Conservation (phyloP, 176 grass and related monocot genomes). For the Panicum miliaceum region DNA sequence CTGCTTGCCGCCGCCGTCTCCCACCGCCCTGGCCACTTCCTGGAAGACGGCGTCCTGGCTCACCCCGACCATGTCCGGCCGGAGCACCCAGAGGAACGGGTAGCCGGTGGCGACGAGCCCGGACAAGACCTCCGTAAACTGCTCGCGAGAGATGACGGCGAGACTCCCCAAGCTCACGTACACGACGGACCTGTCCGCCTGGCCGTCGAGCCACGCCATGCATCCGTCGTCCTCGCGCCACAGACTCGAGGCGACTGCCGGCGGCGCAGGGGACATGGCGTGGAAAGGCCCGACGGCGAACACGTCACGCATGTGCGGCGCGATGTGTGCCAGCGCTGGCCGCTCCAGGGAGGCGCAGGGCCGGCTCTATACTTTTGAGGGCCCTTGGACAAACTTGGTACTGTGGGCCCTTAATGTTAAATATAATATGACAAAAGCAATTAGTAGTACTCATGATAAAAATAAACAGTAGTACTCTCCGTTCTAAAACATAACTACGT, state of each 20-base stretch:
- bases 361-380: too few relatives aligned
- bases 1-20: not conserved
- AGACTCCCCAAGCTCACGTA: constrained; percentile 68
- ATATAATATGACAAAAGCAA: too few relatives aligned
- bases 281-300: constrained; percentile 59
- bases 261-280: constrained; percentile 13
- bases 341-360: too few relatives aligned
- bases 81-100: constrained; percentile 63
- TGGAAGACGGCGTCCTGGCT: not conserved
- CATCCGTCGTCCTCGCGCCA: constrained; percentile 50
- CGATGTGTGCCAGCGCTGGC: constrained; percentile 34
- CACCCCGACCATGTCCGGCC: constrained; percentile 44
- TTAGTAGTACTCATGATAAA: too few relatives aligned
- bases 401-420: too few relatives aligned
- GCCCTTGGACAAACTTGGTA: too few relatives aligned
- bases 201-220: constrained; percentile 60
- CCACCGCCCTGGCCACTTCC: not conserved
- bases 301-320: constrained; percentile 4
- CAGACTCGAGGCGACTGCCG: constrained; percentile 28
- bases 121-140: constrained; percentile 49
- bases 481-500: too few relatives aligned
- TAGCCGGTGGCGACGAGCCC: constrained; percentile 47
- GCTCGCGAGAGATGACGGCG: constrained; percentile 20
- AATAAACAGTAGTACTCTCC: too few relatives aligned
- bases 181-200: constrained; percentile 54